These are phyloP conservation scores for Penicillium angulare DNA, from an alignment of 495 filamentous ascomycete species.

Conservation along the genomic window DNA sequence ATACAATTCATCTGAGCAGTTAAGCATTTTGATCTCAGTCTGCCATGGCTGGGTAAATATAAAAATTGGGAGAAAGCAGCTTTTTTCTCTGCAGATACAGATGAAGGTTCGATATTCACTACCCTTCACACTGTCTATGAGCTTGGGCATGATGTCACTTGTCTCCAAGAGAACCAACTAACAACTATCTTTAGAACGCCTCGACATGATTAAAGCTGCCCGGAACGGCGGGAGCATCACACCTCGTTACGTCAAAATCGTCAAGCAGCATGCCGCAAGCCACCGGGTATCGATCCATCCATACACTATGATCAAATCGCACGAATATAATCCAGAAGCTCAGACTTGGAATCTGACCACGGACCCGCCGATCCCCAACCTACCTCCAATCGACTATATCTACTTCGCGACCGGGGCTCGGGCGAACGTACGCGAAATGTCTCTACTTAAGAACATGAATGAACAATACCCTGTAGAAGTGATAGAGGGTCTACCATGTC, in stretches of 20 bases:
- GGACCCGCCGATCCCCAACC: conserved; percentile 44
- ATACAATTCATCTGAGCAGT: conserved; percentile 25
- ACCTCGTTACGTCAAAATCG: conserved; percentile 53
- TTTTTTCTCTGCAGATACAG: conserved; percentile 60
- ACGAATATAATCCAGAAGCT: conserved; percentile 31
- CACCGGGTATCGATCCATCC: conserved; percentile 48
- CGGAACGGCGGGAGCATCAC: conserved; percentile 63
- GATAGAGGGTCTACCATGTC: conserved; percentile 55
- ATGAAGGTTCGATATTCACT: conserved; percentile 38
- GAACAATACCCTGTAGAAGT: conserved; percentile 51
- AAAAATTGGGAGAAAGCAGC: conserved; percentile 61
- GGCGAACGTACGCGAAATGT: conserved; percentile 49
- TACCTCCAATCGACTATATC: conserved; percentile 60
- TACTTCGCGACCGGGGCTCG: conserved; percentile 61
- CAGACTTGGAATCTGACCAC: conserved; percentile 52
- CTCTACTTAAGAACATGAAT: conserved; percentile 50
- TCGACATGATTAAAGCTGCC: conserved; percentile 54
- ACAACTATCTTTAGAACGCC: conserved; percentile 39
- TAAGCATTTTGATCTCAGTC: conserved; percentile 62
- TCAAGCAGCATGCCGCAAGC: conserved; percentile 46
- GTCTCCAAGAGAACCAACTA: not conserved
- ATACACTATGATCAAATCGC: conserved; percentile 42
- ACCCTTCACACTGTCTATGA: not conserved
- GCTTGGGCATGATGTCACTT: no score
- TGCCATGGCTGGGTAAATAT: conserved; percentile 66